Base-by-base conservation (phyloP, 2,329 filamentous ascomycete genomes). In the Aspergillus jensenii region DNA sequence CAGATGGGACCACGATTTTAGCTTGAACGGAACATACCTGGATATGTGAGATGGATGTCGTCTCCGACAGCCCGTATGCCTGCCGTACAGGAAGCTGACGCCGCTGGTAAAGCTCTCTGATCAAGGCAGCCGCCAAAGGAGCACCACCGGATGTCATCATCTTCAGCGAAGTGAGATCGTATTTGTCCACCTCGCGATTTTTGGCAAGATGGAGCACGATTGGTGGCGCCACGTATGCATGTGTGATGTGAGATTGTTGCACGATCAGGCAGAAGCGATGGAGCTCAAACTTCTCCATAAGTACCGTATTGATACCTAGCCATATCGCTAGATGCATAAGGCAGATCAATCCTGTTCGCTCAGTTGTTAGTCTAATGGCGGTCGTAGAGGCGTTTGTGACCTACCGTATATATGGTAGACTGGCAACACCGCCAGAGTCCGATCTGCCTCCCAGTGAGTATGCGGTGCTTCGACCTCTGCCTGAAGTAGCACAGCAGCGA, bases 361-460 rank as follows among this genome's bases (percentile, higher is more conserved):
- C 6, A 43, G 52, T 8, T 27, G 5, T 25, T 45, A 12, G 21
- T n/a, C 40, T 25, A 9, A 21, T 1, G 14, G 9, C 11, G 15
- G 39, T 11, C 19, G 19, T 19, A 19, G 23, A 23, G 3, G 27
- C 12, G 14, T 9, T 14, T 19, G 19, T 19, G 19, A 1, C 55
- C 7, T 46, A 65, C 65, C 62, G 44, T 63, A 67, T 6, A 67
- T 66, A 37, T 67, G 62, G 39, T 61, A 67, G 11, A 60, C 60
- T 4, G 65, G 65, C 6, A 66, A 19, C 7, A 62, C 44, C 2
- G 58, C 61, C 3, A 67, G 43, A 3, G 60, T 37, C 6, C 43
- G 43, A 27, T 64, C 61, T 9, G 51, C 45, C 14, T n/a, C 37
- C 57, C 60, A 64, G 21, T 56, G 25, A 6, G 62, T 50, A 39